Evolutionary conservation across 2,329 filamentous ascomycete species (phyloP).

Genomic region (Trichophyton simii): DNA sequence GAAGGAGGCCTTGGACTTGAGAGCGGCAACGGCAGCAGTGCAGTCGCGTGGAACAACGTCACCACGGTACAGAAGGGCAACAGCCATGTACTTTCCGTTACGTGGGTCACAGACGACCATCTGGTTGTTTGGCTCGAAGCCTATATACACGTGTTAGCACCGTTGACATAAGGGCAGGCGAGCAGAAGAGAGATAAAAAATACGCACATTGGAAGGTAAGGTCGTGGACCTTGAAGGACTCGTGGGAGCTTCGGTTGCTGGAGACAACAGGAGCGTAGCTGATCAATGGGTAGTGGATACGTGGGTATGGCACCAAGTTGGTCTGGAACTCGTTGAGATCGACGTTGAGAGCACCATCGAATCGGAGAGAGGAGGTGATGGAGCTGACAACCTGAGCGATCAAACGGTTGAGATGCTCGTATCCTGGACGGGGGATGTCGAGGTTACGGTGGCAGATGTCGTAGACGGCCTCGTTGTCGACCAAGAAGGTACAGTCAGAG

Average conservation of each 20-base stretch:
- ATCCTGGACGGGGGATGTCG: slow-evolving; percentile 92
- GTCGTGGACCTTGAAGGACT: slow-evolving; percentile 79
- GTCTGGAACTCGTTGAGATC: slow-evolving; percentile 99
- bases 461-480: slow-evolving; percentile 99
- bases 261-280: slow-evolving; percentile 92
- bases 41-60: slow-evolving; percentile 96
- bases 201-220: slow-evolving; percentile 50
- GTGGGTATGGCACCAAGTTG: slow-evolving; percentile 96
- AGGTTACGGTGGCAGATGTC: slow-evolving; percentile 98
- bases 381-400: slow-evolving; percentile 98
- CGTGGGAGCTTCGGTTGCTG: slow-evolving; percentile 87
- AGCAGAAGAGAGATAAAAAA: background rate
- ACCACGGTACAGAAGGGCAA: slow-evolving; percentile 93
- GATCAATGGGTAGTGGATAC: slow-evolving; percentile 98
- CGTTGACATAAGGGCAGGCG: slow-evolving; percentile 4
- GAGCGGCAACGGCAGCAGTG: slow-evolving; percentile 78
- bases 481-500: slow-evolving; percentile 99
- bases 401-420: slow-evolving; percentile 96
- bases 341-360: slow-evolving; percentile 97
- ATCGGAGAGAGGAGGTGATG: slow-evolving; percentile 95
- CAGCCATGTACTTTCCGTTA: slow-evolving; percentile 99
- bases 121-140: slow-evolving; percentile 99
- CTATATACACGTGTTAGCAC: slow-evolving; percentile 52
- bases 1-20: slow-evolving; percentile 99
- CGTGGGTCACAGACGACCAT: slow-evolving; percentile 99